Evolutionary conservation across 2,329 filamentous ascomycete species (phyloP), one percentile per base, ranked within the genome.

Genomic region (Harringtonia lauricola): DNA sequence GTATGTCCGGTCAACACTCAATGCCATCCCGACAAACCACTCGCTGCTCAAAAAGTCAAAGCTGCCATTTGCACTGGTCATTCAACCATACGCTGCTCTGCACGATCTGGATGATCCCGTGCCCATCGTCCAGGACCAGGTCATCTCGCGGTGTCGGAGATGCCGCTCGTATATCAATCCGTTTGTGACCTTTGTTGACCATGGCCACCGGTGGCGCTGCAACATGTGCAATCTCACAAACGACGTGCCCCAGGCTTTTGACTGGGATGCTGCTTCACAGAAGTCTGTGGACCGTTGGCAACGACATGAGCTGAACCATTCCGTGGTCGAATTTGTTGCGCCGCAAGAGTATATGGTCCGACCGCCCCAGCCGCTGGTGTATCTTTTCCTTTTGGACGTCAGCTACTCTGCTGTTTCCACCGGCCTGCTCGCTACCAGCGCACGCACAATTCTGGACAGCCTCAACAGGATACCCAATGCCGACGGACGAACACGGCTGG

Each of bases 191-290:
- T 98, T 98, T 67, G 70, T 98, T 48, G 92, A 98, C 56, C 87
- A 96, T 59, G 92, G 92, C 38, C 92, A 98, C 66, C 79, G 92
- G 59, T 98, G 92, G 92, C 83, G 90, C 58, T 98, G 92, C 70
- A 98, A 98, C 67, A 95, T 98, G 89, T 98, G 92, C 65, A 96
- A 95, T 64, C 72, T 98, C 51, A 95, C 89, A 54, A 98, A 98
- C 61, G 92, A 98, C 55, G 90, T 96, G 33, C 92, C 92, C n/a
- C 92, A 98, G 64, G 89, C 89, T 31, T 98, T 98, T 53, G 92
- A 98, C 61, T 98, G 92, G 92, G 92, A 98, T 64, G 82, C 87
- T 29, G 83, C 86, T 36, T 74, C 88, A 43, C 90, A 96, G 64
- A 89, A 94, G 69, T 84, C 80, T 42, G 82, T 94, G 41, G 90